Evolutionary conservation across 2,329 filamentous ascomycete genomes (phyloP), one percentile per base, ranked within the genome.

Genomic region (Colletotrichum coccodes): DNA sequence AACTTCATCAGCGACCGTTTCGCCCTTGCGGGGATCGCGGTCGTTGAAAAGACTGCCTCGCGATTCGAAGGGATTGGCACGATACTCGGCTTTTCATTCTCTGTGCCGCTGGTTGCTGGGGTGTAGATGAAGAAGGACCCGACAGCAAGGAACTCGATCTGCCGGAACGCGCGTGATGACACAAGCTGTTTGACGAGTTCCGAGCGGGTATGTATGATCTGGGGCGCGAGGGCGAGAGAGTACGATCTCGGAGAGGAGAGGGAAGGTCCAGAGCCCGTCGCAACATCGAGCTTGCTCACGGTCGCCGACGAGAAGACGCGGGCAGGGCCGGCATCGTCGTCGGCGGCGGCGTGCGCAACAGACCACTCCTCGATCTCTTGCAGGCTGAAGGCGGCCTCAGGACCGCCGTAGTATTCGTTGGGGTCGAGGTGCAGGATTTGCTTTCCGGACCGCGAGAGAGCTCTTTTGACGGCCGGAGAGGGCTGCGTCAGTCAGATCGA

Each of bases 1-100:
- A 98, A 97, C 79, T 97, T 97, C 92, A 98, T 97, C 75, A 98
- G 81, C 11, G 89, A 88, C 61, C 95, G 90, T 82, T 98, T 98
- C 6, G 94, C 90, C 72, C 92, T 92, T 72, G 92, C 87, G 52
- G 94, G 89, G 64, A 98, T 92, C 28, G 86, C 85, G 40, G 89
- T 88, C 77, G 94, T 92, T 54, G 91, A 89, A 79, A 98, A 98
- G 50, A 98, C 90, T 81, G 98, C 95, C 81, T 99, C 95, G 72
- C 95, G 90, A 32, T 93, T 95, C 71, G 93, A 95, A 0, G 96
- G 95, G 58, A 98, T 92, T 65, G 92, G 92, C 59, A 86, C 83
- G 40, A 97, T 82, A 9, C 73, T 74, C 14, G 80, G 74, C 18
- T 75, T 72, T 16, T 73, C 71, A 23, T 73, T 74, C 11, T 68